phyloP scores from a whole-genome alignment of 169 alveolate species.

The Plasmodium gonderi region DNA sequence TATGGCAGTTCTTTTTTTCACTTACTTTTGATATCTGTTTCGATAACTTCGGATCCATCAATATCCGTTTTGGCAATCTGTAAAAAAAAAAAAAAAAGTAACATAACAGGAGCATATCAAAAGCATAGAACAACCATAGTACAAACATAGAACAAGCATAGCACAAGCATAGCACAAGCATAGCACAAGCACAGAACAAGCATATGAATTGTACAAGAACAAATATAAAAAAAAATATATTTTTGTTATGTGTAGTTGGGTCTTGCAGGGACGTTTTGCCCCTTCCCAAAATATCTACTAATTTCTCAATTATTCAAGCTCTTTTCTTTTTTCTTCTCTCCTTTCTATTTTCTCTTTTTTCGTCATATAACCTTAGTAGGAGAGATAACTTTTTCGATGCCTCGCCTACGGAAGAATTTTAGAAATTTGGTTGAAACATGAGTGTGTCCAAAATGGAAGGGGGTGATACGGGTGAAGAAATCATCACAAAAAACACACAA shows the following conservation, averaged over 20 bases:
- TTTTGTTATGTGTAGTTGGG: background rate
- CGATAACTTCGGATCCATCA: conserved; percentile 4
- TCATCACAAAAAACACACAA: too few species aligned
- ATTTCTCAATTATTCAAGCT: background rate
- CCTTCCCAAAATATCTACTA: background rate
- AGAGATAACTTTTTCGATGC: conserved; percentile 27
- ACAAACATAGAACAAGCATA: too few species aligned
- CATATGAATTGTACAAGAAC: background rate
- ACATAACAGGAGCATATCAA: background rate
- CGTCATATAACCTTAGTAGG: conserved; percentile 12
- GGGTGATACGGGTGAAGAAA: too few species aligned
- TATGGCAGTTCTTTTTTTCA: background rate
- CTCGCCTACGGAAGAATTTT: conserved; percentile 20
- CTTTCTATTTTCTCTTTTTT: background rate
- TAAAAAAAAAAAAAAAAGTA: conserved; percentile 10
- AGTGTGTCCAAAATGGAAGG: background rate
- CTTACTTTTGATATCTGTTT: background rate
- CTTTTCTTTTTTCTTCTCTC: background rate
- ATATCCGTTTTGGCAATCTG: conserved; percentile 44
- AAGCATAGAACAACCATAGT: background rate
- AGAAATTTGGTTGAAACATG: background rate
- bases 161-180: background rate
- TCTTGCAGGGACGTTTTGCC: background rate
- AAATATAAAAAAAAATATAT: background rate
- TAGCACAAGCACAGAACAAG: background rate